These are phyloP conservation scores for Cercospora sesami DNA, from an alignment of 2,329 filamentous ascomycete genomes.

Conservation along the genomic window DNA sequence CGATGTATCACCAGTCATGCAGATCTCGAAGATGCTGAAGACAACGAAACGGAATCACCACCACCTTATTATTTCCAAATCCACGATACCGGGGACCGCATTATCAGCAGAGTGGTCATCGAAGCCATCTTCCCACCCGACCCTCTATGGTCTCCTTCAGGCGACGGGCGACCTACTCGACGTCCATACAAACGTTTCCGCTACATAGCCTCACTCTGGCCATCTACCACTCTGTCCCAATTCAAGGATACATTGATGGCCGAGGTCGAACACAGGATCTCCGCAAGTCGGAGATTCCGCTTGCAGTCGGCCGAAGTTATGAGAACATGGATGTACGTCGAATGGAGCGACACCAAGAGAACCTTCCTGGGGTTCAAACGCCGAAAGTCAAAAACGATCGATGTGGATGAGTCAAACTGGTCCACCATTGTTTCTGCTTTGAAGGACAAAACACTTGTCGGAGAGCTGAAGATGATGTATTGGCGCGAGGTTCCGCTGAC, in stretches of 20 bases:
- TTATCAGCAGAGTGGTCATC: neutral
- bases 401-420: constrained; percentile 8
- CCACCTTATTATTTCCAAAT: neutral
- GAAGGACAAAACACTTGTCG: neutral
- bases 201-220: neutral
- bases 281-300: neutral
- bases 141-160: neutral
- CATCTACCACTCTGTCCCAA: constrained; percentile 1
- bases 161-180: neutral
- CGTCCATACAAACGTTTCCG: neutral
- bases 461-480: neutral
- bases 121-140: neutral
- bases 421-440: neutral
- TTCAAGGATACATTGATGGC: neutral
- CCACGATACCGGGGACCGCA: neutral
- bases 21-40: neutral
- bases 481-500: constrained; percentile 2
- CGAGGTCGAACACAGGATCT: neutral
- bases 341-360: neutral
- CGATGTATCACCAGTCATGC: neutral
- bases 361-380: neutral
- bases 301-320: neutral
- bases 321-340: neutral
- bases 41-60: too few relatives aligned
- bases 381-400: neutral